phyloP scores from a whole-genome alignment of 2,329 filamentous ascomycete genomes.

The Stachybotrys chlorohalonatus region DNA sequence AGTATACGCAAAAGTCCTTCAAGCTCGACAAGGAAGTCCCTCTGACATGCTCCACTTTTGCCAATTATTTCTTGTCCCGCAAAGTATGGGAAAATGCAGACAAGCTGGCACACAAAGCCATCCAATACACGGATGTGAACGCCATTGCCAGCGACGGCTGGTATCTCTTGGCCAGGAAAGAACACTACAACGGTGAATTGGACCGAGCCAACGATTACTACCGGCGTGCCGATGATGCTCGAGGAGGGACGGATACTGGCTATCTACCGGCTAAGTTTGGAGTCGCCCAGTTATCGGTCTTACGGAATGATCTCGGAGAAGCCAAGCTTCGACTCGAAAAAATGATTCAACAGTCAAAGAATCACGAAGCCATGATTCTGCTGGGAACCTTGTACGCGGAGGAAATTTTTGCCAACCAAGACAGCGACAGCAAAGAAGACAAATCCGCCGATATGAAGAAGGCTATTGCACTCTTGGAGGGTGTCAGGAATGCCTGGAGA shows the following conservation, averaged over 20 bases:
- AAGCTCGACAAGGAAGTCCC: slow-evolving; percentile 89
- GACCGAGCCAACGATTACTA: slow-evolving; percentile 79
- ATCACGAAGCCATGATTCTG: slow-evolving; percentile 82
- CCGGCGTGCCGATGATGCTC: slow-evolving; percentile 78
- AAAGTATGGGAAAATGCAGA: slow-evolving; percentile 78
- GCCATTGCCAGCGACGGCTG: slow-evolving; percentile 95
- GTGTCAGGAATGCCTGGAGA: slow-evolving; percentile 82
- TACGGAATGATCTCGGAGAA: slow-evolving; percentile 77
- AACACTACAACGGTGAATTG: slow-evolving; percentile 71
- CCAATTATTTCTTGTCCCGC: slow-evolving; percentile 77
- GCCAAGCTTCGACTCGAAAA: slow-evolving; percentile 93
- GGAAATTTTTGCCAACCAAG: slow-evolving; percentile 77
- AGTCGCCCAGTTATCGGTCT: slow-evolving; percentile 76
- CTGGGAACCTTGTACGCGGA: slow-evolving; percentile 89
- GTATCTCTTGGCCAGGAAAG: slow-evolving; percentile 88
- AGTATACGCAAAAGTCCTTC: slow-evolving; percentile 89
- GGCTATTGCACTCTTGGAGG: slow-evolving; percentile 75
- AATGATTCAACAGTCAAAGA: slow-evolving; percentile 78
- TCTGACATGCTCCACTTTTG: slow-evolving; percentile 83
- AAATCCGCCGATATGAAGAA: slow-evolving; percentile 80
- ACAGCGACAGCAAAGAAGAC: slow-evolving; percentile 69
- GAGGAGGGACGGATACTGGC: slow-evolving; percentile 83
- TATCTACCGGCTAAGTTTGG: slow-evolving; percentile 95
- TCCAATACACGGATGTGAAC: slow-evolving; percentile 92
- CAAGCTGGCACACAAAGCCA: slow-evolving; percentile 80